Conservation (phyloP, 176 grass and related monocot genomes). For the Carex cristatella region DNA sequence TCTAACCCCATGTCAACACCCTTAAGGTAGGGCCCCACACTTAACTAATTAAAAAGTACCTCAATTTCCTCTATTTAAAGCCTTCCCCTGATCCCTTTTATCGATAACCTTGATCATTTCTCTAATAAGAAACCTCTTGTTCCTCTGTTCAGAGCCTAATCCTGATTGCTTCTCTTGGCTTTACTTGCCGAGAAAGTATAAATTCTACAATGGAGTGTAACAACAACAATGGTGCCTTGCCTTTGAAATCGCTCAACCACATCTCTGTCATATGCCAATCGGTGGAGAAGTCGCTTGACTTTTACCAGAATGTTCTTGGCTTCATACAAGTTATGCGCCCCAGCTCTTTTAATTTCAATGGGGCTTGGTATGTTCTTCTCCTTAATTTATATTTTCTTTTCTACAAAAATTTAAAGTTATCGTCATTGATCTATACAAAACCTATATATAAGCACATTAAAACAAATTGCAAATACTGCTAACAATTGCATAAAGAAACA, state of each 20-base stretch:
- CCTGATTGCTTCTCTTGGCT: background rate
- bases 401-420: background rate
- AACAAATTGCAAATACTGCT: background rate
- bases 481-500: background rate
- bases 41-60: background rate
- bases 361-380: constrained; percentile 46
- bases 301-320: constrained; percentile 83
- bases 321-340: constrained; percentile 64
- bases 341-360: constrained; percentile 59
- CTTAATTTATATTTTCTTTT: background rate
- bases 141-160: background rate
- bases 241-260: constrained; percentile 77
- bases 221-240: constrained; percentile 28
- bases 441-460: background rate
- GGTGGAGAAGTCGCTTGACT: constrained; percentile 42
- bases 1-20: background rate
- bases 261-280: constrained; percentile 73
- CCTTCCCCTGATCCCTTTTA: background rate
- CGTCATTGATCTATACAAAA: background rate
- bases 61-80: background rate
- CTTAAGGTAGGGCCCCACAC: background rate
- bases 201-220: background rate
- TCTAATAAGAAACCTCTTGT: background rate
- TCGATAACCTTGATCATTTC: background rate
- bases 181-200: background rate